Evolutionary conservation across 352 stramenopile species (phyloP).

Genomic region (Lagenidium giganteum): DNA sequence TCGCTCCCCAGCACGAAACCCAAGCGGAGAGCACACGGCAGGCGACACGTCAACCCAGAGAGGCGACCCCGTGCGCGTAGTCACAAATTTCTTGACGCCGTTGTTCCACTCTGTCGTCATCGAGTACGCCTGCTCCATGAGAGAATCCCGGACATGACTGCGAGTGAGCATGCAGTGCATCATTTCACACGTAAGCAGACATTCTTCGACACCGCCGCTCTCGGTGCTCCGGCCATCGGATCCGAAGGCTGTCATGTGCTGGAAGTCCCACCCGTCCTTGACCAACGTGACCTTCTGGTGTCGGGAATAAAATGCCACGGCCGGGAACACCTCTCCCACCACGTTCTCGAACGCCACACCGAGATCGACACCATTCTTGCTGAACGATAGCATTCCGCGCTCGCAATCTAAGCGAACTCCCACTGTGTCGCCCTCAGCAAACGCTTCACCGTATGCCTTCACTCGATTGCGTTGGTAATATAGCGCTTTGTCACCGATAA

Average conservation of each 20-base stretch:
- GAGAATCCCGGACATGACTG: slow-evolving; percentile 11
- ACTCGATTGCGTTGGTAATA: slow-evolving; percentile 95
- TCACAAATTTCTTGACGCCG: slow-evolving; percentile 37
- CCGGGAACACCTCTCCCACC: slow-evolving; percentile 80
- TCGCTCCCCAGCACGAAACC: slow-evolving; percentile 37
- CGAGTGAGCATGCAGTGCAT: slow-evolving; percentile 32
- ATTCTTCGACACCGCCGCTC: slow-evolving; percentile 33
- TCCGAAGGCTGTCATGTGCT: no score
- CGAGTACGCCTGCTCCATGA: slow-evolving; percentile 31
- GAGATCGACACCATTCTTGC: slow-evolving; percentile 79
- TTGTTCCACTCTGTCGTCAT: slow-evolving; percentile 46
- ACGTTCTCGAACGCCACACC: slow-evolving; percentile 88
- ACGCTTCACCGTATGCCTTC: slow-evolving; percentile 81
- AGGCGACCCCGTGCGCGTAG: slow-evolving; percentile 47
- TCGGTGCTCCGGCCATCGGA: neutral
- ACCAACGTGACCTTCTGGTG: slow-evolving; percentile 64
- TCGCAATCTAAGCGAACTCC: slow-evolving; percentile 78
- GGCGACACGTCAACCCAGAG: slow-evolving; percentile 57
- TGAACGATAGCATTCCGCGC: slow-evolving; percentile 70
- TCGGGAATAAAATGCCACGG: slow-evolving; percentile 88
- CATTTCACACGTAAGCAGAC: slow-evolving; percentile 38
- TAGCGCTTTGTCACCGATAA: slow-evolving; percentile 96
- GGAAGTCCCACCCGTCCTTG: no score
- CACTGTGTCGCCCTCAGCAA: slow-evolving; percentile 78
- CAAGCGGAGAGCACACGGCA: slow-evolving; percentile 20